Evolutionary conservation across 345 rosid species (phyloP), one percentile per base, ranked within the genome.

Genomic region (Sonneratia caseolaris): DNA sequence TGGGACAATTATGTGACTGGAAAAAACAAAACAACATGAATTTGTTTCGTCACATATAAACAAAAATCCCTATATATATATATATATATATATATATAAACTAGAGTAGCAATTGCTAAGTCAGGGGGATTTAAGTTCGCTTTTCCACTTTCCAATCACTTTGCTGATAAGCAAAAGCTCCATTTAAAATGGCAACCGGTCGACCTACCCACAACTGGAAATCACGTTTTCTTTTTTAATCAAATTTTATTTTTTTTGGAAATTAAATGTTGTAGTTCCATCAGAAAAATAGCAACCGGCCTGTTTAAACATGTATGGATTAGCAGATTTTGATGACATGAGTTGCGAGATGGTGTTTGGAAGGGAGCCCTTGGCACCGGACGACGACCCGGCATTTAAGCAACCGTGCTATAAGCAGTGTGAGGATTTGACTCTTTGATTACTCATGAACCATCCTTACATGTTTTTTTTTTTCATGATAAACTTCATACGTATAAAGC

Each of bases 331-430:
- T 84, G 88, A 92, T 59, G 96, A 92, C 76, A 90, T 89, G 89
- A 95, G 97, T 67, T 95, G 99, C 35, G 84, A 92, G 82, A 92
- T 92, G 93, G 83, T 95, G 78, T 92, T 87, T 72, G 99, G 99
- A 57, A 86, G 84, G 77, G 93, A 91, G 5, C 97, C 97, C 68
- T 93, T 92, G 38, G 74, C 79, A 49, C 27, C 81, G 56, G 57
- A 70, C 7, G 91, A 90, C 74, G 99, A 94, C 79, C 95, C 99
- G 16, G 97, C 88, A 43, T 76, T 90, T 81, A 85, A 75, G 70
- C 95, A 91, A 70, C 97, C 97, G 21, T 94, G 99, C 85, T 87
- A 81, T 75, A 84, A 86, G 79, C 78, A 82, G 78, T 94, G 99
- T 94, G 86, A 83, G 79, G 37, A 66, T 18, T 40, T 59, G 15